Evolutionary conservation across 257 asterid genomes (phyloP).

Genomic region (Coffea eugenioides): DNA sequence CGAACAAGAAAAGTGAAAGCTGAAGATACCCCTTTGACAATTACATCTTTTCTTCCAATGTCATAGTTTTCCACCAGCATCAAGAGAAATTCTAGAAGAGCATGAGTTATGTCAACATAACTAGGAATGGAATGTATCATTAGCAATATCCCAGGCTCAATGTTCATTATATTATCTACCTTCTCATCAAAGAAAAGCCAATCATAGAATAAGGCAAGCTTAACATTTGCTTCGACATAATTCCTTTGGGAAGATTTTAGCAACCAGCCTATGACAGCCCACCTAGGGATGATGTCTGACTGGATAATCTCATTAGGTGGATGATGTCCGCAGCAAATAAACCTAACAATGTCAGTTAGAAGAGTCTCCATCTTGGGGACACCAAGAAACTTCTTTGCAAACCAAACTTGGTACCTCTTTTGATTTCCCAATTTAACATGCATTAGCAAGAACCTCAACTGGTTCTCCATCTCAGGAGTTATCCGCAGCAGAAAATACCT

Average conservation of each 20-base stretch:
- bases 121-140: slow-evolving; percentile 68
- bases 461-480: slow-evolving; percentile 87
- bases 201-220: slow-evolving; percentile 76
- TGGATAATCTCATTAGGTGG: slow-evolving; percentile 61
- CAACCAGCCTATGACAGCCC: slow-evolving; percentile 85
- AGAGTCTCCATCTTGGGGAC: slow-evolving; percentile 47
- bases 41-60: slow-evolving; percentile 56
- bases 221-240: slow-evolving; percentile 62
- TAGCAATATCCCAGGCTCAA: slow-evolving; percentile 73
- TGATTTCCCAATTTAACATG: slow-evolving; percentile 68
- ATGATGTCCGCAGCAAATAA: slow-evolving; percentile 76
- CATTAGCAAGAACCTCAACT: slow-evolving; percentile 70
- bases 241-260: slow-evolving; percentile 45
- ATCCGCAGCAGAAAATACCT: slow-evolving; percentile 67
- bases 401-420: slow-evolving; percentile 71
- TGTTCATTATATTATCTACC: slow-evolving; percentile 60
- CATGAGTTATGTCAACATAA: slow-evolving; percentile 60
- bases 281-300: slow-evolving; percentile 63
- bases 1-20: slow-evolving; percentile 49
- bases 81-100: slow-evolving; percentile 71
- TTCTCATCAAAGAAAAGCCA: slow-evolving; percentile 80
- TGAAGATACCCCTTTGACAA: slow-evolving; percentile 46
- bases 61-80: slow-evolving; percentile 68
- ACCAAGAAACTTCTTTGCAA: slow-evolving; percentile 57
- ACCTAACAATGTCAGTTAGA: slow-evolving; percentile 66